Evolutionary conservation across 2,329 filamentous ascomycete genomes (phyloP).

Genomic region (Hypoxylon sp.): DNA sequence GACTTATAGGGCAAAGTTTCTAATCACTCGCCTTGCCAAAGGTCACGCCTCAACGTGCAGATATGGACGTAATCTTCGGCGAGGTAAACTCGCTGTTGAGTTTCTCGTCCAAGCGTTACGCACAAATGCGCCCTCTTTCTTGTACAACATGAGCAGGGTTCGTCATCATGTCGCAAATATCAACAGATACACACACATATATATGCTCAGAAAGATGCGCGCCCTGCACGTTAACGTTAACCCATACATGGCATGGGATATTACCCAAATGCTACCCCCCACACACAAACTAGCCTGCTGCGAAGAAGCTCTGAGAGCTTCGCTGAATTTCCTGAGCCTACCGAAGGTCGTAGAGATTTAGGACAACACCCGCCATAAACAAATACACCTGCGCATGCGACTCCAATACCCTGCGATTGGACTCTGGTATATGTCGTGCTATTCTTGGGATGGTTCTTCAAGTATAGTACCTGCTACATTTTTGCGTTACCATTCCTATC

Average conservation of each 20-base stretch:
- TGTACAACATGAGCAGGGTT: conserved; percentile 32
- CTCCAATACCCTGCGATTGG: conserved; percentile 32
- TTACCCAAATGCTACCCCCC: conserved; percentile 43
- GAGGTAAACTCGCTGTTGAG: conserved; percentile 20
- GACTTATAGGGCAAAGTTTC: conserved; percentile 18
- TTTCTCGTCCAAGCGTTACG: conserved; percentile 31
- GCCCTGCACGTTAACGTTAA: conserved; percentile 30
- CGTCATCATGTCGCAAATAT: conserved; percentile 41
- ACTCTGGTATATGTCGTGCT: conserved; percentile 39
- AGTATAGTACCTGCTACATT: conserved; percentile 21
- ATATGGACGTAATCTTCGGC: conserved; percentile 31
- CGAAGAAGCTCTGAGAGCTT: conserved; percentile 18
- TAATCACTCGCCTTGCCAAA: conserved; percentile 20
- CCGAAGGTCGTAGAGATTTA: conserved; percentile 23
- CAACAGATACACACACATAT: conserved; percentile 12
- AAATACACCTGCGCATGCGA: conserved; percentile 34
- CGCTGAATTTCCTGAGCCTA: conserved; percentile 26
- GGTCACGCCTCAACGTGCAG: conserved; percentile 36
- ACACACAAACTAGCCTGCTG: conserved; percentile 20
- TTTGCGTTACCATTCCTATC: conserved; percentile 36
- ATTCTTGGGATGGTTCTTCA: conserved; percentile 28
- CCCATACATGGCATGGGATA: conserved; percentile 23
- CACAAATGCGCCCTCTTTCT: conserved; percentile 8
- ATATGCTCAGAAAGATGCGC: conserved; percentile 6
- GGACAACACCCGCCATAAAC: conserved; percentile 29